These are phyloP conservation scores for Zygosaccharomyces pseudobailii DNA, from an alignment of 1,139 yeast species.

Conservation along the genomic window DNA sequence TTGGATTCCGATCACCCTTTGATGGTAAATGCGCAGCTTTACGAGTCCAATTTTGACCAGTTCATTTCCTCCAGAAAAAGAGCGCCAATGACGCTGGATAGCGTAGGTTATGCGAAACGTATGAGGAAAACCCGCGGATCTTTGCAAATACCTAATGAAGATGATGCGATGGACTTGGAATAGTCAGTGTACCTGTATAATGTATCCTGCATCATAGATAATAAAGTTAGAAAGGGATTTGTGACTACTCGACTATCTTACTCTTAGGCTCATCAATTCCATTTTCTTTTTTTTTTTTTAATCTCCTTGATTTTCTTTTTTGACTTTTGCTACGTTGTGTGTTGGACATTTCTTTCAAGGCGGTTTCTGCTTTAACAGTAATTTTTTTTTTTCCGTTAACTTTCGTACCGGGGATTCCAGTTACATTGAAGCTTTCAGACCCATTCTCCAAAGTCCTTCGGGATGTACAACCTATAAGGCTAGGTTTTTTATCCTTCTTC, in stretches of 20 bases:
- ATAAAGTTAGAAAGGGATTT: background rate
- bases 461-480: too few species aligned
- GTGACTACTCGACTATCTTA: background rate
- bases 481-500: background rate
- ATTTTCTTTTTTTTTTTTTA: background rate
- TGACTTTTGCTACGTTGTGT: background rate
- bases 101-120: constrained; percentile 11
- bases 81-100: constrained; percentile 12
- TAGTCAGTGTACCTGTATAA: background rate
- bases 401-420: background rate
- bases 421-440: background rate
- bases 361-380: background rate
- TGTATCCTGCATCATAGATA: background rate
- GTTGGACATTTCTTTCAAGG: background rate
- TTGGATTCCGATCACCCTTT: constrained; percentile 33
- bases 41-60: constrained; percentile 13
- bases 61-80: constrained; percentile 20
- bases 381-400: background rate
- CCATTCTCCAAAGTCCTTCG: background rate
- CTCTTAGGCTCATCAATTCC: background rate
- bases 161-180: constrained; percentile 19
- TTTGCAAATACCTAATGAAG: constrained; percentile 8
- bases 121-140: constrained; percentile 9
- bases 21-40: constrained; percentile 25
- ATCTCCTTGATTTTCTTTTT: background rate